Percentiles rank a stretch among this genome's conserved stretches.
phyloP scores from a whole-genome alignment of 2,329 filamentous ascomycete species.

The Fusarium sp. region DNA sequence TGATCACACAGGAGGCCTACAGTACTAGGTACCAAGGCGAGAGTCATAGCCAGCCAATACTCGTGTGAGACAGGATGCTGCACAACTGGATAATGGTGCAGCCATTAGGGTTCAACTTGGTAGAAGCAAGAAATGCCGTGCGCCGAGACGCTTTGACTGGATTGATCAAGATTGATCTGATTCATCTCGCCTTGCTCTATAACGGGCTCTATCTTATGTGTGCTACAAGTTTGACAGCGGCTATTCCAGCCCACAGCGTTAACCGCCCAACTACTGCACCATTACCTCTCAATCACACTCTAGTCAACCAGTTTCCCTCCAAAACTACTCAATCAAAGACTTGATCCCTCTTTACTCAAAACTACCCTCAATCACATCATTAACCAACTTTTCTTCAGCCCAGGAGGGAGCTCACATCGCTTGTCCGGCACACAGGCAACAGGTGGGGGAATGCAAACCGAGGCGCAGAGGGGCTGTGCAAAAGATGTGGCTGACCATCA shows the following conservation, averaged over 20 bases:
- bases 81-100: constrained; percentile 25
- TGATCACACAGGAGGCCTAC: constrained; percentile 34
- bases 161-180: background rate
- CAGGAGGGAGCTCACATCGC: constrained; percentile 2
- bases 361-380: background rate
- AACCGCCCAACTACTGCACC: background rate
- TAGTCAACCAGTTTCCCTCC: background rate
- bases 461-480: constrained; percentile 35
- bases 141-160: constrained; percentile 14
- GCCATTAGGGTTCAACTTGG: background rate
- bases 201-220: too few species aligned
- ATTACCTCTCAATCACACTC: background rate
- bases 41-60: constrained; percentile 5
- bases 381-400: background rate
- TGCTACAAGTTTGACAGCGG: background rate
- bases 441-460: constrained; percentile 8
- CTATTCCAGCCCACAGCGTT: background rate
- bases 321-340: background rate
- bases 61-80: constrained; percentile 16
- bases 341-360: background rate
- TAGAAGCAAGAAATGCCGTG: constrained; percentile 11
- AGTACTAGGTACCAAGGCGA: background rate
- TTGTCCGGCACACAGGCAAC: constrained; percentile 3
- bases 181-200: background rate
- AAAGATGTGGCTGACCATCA: constrained; percentile 8